These are phyloP conservation scores for Leccinum boreale DNA, from an alignment of 768 basidiomycete genomes.

Conservation along the genomic window DNA sequence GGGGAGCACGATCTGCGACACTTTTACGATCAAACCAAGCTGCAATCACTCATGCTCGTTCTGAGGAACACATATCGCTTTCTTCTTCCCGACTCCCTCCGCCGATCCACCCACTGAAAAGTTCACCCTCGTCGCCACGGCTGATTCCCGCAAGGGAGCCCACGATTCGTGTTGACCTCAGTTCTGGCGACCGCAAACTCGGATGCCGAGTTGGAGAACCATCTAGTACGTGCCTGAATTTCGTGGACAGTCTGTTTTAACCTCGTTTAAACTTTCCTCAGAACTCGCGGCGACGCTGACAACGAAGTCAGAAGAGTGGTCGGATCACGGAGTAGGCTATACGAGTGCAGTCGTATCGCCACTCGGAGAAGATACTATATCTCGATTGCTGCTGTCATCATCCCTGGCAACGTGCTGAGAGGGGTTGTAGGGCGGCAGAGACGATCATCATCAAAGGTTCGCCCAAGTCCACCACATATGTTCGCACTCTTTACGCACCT, in stretches of 20 bases:
- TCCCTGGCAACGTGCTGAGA: no score
- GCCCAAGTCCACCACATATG: background rate
- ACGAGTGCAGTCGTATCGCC: no score
- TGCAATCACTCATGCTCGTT: background rate
- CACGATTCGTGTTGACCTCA: slow-evolving; percentile 5
- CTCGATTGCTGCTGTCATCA: no score
- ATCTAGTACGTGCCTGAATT: slow-evolving; percentile 1
- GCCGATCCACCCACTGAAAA: slow-evolving; percentile 1
- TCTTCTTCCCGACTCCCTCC: background rate
- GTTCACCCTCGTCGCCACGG: background rate
- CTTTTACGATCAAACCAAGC: background rate
- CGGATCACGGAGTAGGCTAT: no score
- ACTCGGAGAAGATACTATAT: background rate
- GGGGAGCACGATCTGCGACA: slow-evolving; percentile 3
- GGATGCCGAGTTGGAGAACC: slow-evolving; percentile 1
- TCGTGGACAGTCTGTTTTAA: background rate
- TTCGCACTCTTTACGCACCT: slow-evolving; percentile 25
- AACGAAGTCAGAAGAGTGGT: slow-evolving; percentile 14
- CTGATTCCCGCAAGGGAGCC: background rate
- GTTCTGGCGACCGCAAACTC: slow-evolving; percentile 16
- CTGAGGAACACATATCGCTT: background rate
- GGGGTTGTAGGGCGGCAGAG: no score
- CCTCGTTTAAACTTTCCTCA: background rate
- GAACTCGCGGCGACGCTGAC: background rate
- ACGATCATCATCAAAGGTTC: no score